phyloP scores from a whole-genome alignment of 345 rosid species.

The Moricandia arvensis region DNA sequence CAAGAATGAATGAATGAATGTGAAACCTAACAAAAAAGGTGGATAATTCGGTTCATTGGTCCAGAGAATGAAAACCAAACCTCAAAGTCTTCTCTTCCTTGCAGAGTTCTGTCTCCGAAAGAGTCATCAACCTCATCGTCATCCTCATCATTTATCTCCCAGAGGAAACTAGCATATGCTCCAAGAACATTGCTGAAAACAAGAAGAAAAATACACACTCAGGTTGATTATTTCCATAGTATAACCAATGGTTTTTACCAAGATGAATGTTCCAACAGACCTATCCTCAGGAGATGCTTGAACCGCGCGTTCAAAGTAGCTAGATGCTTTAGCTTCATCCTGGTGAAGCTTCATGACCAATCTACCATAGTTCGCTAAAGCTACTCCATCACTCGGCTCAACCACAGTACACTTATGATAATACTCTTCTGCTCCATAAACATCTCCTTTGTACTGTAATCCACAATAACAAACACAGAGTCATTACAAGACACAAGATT shows the following conservation, averaged over 20 bases:
- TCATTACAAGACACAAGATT: neutral
- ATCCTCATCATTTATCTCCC: constrained; percentile 49
- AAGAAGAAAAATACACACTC: neutral
- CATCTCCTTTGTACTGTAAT: constrained; percentile 50
- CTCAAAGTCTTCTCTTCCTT: constrained; percentile 34
- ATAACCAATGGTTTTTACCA: neutral
- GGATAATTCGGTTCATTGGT: neutral
- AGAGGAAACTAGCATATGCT: constrained; percentile 81
- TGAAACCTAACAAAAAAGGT: neutral
- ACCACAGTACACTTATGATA: constrained; percentile 60
- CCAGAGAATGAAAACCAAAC: constrained; percentile 10
- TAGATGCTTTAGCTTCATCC: constrained; percentile 55
- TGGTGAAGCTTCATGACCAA: constrained; percentile 66
- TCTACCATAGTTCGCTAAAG: constrained; percentile 59
- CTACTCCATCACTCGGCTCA: constrained; percentile 62
- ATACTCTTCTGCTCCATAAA: constrained; percentile 68
- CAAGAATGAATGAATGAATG: constrained; percentile 9
- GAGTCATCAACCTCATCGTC: constrained; percentile 38
- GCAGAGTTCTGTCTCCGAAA: constrained; percentile 2
- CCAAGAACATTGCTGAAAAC: constrained; percentile 65
- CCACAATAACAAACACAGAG: constrained; percentile 2
- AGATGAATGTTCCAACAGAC: constrained; percentile 34
- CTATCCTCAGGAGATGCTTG: constrained; percentile 66
- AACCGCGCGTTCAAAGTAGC: constrained; percentile 64
- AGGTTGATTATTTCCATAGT: neutral